These are phyloP conservation scores for Solanum appendiculatum DNA, from an alignment of 257 asterid species.

Conservation along the genomic window DNA sequence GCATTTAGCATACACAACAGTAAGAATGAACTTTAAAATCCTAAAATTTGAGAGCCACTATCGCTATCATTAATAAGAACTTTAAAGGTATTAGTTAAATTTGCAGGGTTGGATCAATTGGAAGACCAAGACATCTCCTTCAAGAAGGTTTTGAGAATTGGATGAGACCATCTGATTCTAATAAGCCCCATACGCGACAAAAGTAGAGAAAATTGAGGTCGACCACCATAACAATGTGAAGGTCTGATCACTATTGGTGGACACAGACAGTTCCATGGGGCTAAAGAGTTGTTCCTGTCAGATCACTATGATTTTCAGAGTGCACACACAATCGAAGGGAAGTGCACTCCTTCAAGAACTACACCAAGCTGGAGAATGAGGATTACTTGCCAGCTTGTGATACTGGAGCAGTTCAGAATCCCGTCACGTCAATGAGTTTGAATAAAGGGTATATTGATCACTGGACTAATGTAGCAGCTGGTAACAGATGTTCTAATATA, in stretches of 20 bases:
- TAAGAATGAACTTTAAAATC: too few species aligned
- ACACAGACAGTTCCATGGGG: conserved; percentile 84
- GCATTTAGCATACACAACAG: neutral
- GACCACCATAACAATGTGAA: too few species aligned
- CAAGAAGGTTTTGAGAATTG: too few species aligned
- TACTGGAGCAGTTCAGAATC: neutral
- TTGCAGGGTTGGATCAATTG: too few species aligned
- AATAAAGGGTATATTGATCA: neutral
- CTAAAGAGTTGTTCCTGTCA: conserved; percentile 75
- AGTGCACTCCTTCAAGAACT: neutral
- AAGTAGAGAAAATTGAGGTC: too few species aligned
- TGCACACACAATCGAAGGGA: neutral
- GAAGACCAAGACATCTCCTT: too few species aligned
- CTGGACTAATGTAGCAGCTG: neutral
- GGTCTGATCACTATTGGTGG: conserved; percentile 39
- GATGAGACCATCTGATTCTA: too few species aligned
- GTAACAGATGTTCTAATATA: conserved; percentile 3
- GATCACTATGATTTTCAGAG: conserved; percentile 42
- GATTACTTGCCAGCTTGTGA: neutral
- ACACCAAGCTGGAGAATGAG: neutral
- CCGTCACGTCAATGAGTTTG: neutral
- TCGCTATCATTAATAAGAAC: too few species aligned
- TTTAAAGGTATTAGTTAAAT: too few species aligned
- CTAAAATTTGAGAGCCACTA: too few species aligned
- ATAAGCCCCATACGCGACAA: too few species aligned